Evolutionary conservation across 1,284 basidiomycete genomes (phyloP), one percentile per base, ranked within the genome.

Genomic region (Apiotrichum veenhuisii): DNA sequence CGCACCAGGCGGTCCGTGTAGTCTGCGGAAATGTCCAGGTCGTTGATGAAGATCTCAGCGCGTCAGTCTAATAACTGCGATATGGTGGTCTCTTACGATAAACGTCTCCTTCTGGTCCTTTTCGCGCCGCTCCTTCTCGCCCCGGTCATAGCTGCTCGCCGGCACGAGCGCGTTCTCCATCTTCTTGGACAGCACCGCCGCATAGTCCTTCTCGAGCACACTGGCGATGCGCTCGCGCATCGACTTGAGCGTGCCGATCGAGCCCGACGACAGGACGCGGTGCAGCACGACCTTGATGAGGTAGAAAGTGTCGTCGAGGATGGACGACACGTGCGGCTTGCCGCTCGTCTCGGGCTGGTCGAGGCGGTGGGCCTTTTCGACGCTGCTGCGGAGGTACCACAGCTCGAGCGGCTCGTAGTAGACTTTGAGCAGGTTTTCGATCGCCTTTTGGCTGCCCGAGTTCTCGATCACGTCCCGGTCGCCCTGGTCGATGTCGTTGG

Each of bases 251-350:
- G 82, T 83, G 3, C 71, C 70, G 1, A 85, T 64, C 3, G 86
- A 87, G 0, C 89, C 90, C 0, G 87, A 87, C 0, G 86, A 86
- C 18, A 94, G 71, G 30, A 91, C 78, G 12, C 93, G 83, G 18
- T 83, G 79, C 5, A 93, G 80, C 2, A 93, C 86, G 4, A 86
- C 81, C 75, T 94, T 96, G 61, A 96, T 78, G 55, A 97, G 87
- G 75, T 94, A 97, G 77, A 97, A 97, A 2, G 87, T 88, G 66
- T 97, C 93, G 71, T 97, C 93, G 0, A 94, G 89, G 0, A 87
- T 87, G 9, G 79, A 80, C 1, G 78, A 79, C 20, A 81, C 63
- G 59, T 44, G 88, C 84, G 54, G 91, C 81, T 69, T 70, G 79
- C 77, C 41, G 82, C 85, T 25, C 66, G 75, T 64, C 64, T 89